These are phyloP conservation scores for Linderniella brevidens DNA, from an alignment of 257 asterid species.

Conservation along the genomic window DNA sequence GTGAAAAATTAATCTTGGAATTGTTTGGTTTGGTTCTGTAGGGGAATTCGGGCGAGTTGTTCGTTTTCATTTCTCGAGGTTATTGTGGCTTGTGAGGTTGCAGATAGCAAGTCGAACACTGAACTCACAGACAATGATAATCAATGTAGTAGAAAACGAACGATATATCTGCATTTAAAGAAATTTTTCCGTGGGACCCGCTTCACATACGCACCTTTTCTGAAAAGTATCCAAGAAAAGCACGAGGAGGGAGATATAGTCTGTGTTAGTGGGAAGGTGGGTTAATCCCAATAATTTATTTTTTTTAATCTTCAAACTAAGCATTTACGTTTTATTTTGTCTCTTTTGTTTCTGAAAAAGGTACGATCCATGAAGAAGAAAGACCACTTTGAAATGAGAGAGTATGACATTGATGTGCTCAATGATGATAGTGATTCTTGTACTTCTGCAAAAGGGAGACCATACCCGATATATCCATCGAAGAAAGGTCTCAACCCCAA, in stretches of 20 bases:
- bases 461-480: constrained; percentile 90
- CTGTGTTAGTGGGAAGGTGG: constrained; percentile 96
- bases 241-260: constrained; percentile 70
- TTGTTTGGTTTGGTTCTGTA: constrained; percentile 13
- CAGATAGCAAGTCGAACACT: constrained; percentile 24
- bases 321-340: constrained; percentile 1
- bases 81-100: constrained; percentile 71
- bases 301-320: constrained; percentile 4
- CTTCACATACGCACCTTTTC: constrained; percentile 66
- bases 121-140: constrained; percentile 23
- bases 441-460: constrained; percentile 52
- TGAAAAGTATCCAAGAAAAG: constrained; percentile 65
- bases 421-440: constrained; percentile 48
- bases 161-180: constrained; percentile 69
- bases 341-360: constrained; percentile 21
- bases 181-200: constrained; percentile 89
- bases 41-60: constrained; percentile 74
- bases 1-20: background rate
- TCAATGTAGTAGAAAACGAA: constrained; percentile 25
- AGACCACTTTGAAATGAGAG: constrained; percentile 89
- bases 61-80: constrained; percentile 83
- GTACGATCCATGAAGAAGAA: constrained; percentile 44
- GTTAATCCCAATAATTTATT: constrained; percentile 8
- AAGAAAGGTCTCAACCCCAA: constrained; percentile 73
- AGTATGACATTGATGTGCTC: constrained; percentile 61